These are phyloP conservation scores for Moniliophthora roreri DNA, from an alignment of 1,284 basidiomycete genomes.

Conservation along the genomic window DNA sequence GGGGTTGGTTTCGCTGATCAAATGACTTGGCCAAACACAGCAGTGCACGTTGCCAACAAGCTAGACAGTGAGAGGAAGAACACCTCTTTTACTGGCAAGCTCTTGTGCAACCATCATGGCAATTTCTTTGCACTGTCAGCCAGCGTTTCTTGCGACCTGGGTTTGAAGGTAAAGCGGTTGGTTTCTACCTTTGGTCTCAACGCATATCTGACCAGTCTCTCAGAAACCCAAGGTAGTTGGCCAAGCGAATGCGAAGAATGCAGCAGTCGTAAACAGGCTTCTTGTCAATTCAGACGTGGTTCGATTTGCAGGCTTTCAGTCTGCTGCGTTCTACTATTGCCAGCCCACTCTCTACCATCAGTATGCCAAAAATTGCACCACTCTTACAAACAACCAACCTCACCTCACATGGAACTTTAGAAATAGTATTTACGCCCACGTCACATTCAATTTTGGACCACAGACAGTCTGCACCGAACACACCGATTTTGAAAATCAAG, in stretches of 20 bases:
- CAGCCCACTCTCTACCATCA: not conserved
- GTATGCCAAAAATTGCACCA: not conserved
- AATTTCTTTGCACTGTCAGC: slow-evolving; percentile 1
- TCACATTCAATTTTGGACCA: slow-evolving; percentile 5
- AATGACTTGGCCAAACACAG: no score
- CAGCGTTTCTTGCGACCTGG: slow-evolving; percentile 11
- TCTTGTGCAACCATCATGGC: slow-evolving; percentile 5
- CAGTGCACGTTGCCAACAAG: no score
- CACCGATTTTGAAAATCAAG: slow-evolving; percentile 2
- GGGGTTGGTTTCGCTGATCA: no score
- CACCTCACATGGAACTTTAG: not conserved
- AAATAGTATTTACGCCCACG: slow-evolving; percentile 4
- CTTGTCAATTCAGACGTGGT: no score
- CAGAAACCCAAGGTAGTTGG: not conserved
- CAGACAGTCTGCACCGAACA: slow-evolving; percentile 3
- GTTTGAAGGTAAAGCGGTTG: slow-evolving; percentile 10
- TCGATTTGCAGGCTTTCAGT: no score
- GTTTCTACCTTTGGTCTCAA: not conserved
- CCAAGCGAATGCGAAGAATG: no score
- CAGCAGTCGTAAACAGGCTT: no score
- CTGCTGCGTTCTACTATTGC: not conserved
- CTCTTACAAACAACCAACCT: not conserved
- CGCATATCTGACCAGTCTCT: not conserved
- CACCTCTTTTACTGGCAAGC: not conserved
- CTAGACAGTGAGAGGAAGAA: no score